phyloP scores from a whole-genome alignment of 129 eudicot genomes.

The Flaveria brownii region DNA sequence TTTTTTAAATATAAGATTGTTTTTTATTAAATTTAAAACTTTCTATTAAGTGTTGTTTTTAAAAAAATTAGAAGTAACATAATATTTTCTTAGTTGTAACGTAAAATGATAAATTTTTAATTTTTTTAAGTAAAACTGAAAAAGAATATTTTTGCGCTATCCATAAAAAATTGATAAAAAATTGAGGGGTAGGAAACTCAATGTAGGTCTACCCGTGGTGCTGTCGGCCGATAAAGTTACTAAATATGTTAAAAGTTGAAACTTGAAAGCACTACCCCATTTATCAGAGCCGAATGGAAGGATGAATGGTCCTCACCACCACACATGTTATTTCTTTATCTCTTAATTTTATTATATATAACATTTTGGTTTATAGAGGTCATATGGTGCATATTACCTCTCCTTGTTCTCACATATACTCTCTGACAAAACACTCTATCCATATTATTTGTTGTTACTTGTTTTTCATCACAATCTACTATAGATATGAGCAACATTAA shows the following conservation, averaged over 20 bases:
- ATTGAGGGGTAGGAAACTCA: no score
- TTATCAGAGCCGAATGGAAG: background rate
- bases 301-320: conserved; percentile 14
- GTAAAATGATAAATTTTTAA: no score
- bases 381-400: conserved; percentile 15
- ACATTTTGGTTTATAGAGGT: background rate
- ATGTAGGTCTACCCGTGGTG: no score
- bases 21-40: no score
- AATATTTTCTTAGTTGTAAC: no score
- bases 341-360: background rate
- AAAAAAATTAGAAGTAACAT: no score
- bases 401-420: conserved; percentile 28
- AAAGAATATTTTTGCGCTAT: no score
- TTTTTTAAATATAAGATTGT: no score
- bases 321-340: background rate
- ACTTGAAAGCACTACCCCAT: background rate
- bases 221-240: background rate
- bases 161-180: no score
- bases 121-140: no score
- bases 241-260: no score
- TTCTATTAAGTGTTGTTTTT: no score
- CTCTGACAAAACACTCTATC: conserved; percentile 17
- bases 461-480: conserved; percentile 8
- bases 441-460: background rate
- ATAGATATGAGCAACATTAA: conserved; percentile 24